Base-by-base conservation (phyloP, 2,329 filamentous ascomycete genomes). In the Sordariomycetes sp. region DNA sequence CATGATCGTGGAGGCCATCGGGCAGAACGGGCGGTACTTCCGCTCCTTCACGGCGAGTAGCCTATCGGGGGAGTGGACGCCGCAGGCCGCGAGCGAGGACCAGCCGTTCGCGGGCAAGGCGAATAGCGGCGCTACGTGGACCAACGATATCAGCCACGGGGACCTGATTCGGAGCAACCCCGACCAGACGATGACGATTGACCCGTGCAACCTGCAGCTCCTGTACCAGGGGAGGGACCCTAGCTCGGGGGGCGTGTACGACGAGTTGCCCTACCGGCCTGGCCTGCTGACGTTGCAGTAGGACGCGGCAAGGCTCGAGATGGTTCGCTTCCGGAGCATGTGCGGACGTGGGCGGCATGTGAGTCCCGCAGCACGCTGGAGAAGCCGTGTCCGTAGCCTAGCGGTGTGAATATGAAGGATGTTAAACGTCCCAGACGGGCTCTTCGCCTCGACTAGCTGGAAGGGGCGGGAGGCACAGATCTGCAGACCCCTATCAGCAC, bases 1-100 rank as follows among this genome's bases (percentile, higher is more conserved):
- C 58, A 85, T 86, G 80, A 76, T 86, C n/a, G 81, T 86, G 36
- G 84, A 87, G 67, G 73, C 80, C 0, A 77, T 80, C 51, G 82
- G 83, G 1, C 42, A 67, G 0, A 68, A 74, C 35, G 82, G 82
- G 1, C 76, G 84, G 2, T 87, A 79, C 68, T 86, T 86, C 76
- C 81, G 83, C 58, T 85, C 81, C 1, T 86, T 82, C 71, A 85
- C 81, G 0, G 78, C 84, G 75, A n/a, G n/a, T 7, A 45, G 39
- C 48, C 72, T 86, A 10, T 64, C 66, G 42, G 84, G 83, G 10
- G 55, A 66, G 3, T 87, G 83, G 83, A 82, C 79, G 0, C 61
- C 75, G 10, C 77, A 85, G 63, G 79, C 82, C 1, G 70, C 71
- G 1, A 74, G 64, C 15, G 83, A 86, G 70, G 67, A 64, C 62